phyloP scores from a whole-genome alignment of 805 yeast genomes.

The Schizosaccharomyces cryophilus region DNA sequence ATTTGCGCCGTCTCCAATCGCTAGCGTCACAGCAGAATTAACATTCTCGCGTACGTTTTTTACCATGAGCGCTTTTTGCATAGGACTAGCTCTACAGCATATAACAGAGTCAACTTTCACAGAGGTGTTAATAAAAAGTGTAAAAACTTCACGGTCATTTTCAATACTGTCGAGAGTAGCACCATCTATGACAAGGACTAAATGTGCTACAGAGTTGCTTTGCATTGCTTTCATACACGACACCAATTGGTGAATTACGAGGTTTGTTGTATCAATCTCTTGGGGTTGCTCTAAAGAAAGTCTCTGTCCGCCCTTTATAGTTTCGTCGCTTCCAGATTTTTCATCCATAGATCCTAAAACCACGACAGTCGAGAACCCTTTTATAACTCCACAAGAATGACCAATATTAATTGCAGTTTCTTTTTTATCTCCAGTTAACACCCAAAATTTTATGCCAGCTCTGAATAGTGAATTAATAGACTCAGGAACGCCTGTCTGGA shows the following conservation, averaged over 20 bases:
- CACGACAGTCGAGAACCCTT: constrained; percentile 76
- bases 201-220: constrained; percentile 62
- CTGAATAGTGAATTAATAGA: constrained; percentile 74
- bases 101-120: constrained; percentile 73
- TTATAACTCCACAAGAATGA: constrained; percentile 73
- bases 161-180: constrained; percentile 54
- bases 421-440: constrained; percentile 93
- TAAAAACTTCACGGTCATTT: constrained; percentile 41
- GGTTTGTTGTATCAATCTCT: constrained; percentile 34
- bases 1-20: constrained; percentile 97
- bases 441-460: constrained; percentile 92
- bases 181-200: constrained; percentile 92
- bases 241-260: constrained; percentile 49
- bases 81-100: constrained; percentile 89
- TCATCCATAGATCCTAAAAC: constrained; percentile 24
- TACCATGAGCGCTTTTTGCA: constrained; percentile 86
- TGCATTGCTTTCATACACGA: constrained; percentile 24
- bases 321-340: neutral
- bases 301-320: neutral
- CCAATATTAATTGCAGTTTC: constrained; percentile 97
- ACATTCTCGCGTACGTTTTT: constrained; percentile 47
- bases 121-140: constrained; percentile 63
- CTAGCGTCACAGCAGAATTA: constrained; percentile 55
- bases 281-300: neutral
- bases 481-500: constrained; percentile 92